These are phyloP conservation scores for Solanum boliviense DNA, from an alignment of 257 asterid genomes.

Conservation along the genomic window DNA sequence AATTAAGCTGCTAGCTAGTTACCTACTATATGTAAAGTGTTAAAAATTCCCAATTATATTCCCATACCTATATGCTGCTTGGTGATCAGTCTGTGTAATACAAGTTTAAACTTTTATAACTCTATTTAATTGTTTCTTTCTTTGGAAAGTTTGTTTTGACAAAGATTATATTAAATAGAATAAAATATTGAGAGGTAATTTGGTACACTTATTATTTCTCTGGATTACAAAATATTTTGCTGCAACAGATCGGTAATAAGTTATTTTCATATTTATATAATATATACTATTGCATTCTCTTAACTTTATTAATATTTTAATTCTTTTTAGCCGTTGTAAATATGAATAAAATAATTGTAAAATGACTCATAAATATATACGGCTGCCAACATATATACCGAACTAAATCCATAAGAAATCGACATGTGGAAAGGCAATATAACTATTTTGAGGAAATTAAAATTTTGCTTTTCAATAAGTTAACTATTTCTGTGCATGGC, in stretches of 20 bases:
- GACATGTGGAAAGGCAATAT: conserved; percentile 21
- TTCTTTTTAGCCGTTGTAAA: too few species aligned
- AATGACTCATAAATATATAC: neutral
- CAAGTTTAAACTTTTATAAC: neutral
- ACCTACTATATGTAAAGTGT: neutral
- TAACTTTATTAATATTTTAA: too few species aligned
- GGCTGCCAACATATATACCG: conserved; percentile 14
- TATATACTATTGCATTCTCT: too few species aligned
- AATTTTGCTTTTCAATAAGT: conserved; percentile 41
- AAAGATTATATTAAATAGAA: neutral
- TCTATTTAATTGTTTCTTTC: neutral
- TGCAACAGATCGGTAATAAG: neutral
- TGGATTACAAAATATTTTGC: too few species aligned
- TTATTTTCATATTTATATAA: too few species aligned
- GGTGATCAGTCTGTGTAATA: neutral
- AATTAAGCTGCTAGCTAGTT: neutral
- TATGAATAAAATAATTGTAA: neutral
- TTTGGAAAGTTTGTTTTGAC: neutral
- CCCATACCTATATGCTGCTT: neutral
- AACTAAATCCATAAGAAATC: conserved; percentile 7
- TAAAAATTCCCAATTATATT: neutral
- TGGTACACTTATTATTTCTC: neutral
- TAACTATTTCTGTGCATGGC: conserved; percentile 18
- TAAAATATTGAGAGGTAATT: too few species aligned
- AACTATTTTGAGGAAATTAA: conserved; percentile 38